Percentiles rank a stretch among this genome's conserved stretches.
Conservation (phyloP, 1,284 basidiomycete species). For the Abortiporus biennis region DNA sequence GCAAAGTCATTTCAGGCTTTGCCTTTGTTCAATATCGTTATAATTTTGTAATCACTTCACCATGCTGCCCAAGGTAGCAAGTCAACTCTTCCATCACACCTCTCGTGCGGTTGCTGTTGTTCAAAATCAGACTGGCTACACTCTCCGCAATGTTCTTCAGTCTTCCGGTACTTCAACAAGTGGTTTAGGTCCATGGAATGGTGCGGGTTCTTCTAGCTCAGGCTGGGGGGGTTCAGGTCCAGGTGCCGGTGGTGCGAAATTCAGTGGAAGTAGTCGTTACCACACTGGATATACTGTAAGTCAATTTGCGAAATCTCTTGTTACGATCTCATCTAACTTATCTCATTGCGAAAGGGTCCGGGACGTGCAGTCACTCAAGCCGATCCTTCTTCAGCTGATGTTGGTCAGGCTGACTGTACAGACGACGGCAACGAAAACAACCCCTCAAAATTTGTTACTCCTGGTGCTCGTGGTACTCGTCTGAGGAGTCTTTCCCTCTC, state of each 20-base stretch:
- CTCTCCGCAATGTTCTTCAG: constrained; percentile 71
- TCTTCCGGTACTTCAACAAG: constrained; percentile 40
- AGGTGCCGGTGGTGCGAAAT: constrained; percentile 62
- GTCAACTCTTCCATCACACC: constrained; percentile 66
- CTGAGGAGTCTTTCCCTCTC: constrained; percentile 39
- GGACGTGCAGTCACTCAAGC: constrained; percentile 68
- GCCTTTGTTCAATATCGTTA: too few relatives aligned
- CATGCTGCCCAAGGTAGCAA: constrained; percentile 80
- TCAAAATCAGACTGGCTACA: constrained; percentile 59
- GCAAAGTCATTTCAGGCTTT: too few relatives aligned
- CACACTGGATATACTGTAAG: constrained; percentile 53
- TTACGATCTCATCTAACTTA: not conserved
- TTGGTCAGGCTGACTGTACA: constrained; percentile 34
- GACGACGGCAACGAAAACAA: constrained; percentile 55
- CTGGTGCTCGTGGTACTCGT: constrained; percentile 19
- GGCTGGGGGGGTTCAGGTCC: constrained; percentile 45
- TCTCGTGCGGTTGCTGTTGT: constrained; percentile 68
- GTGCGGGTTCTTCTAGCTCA: constrained; percentile 50
- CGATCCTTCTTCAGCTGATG: constrained; percentile 45
- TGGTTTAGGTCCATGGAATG: constrained; percentile 35
- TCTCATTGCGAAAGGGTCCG: constrained; percentile 37
- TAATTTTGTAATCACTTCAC: constrained; percentile 3
- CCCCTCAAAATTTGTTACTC: constrained; percentile 21
- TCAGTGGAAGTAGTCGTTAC: constrained; percentile 61
- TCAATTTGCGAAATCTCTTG: constrained; percentile 6